phyloP scores from a whole-genome alignment of 2,329 filamentous ascomycete species.

The Penicillium sp. region DNA sequence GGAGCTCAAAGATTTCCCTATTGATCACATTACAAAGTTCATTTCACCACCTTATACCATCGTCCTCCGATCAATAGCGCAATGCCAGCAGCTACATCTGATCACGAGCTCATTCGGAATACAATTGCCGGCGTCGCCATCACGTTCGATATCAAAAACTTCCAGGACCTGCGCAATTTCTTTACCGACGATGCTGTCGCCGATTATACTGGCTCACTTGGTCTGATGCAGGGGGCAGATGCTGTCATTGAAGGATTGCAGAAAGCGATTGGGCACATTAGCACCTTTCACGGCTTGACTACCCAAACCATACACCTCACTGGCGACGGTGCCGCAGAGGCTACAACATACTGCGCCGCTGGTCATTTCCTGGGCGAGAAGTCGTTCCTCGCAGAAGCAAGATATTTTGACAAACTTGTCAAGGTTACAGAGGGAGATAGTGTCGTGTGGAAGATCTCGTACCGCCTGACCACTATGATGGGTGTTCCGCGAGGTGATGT shows the following conservation, averaged over 20 bases:
- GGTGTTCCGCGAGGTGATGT: not conserved
- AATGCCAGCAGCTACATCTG: not conserved
- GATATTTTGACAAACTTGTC: not conserved
- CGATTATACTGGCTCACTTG: not conserved
- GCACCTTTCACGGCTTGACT: not conserved
- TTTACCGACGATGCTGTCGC: not conserved
- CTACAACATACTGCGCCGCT: not conserved
- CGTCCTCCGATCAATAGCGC: not conserved
- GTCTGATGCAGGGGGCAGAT: not conserved
- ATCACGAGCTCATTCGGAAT: not conserved
- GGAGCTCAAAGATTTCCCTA: too few relatives aligned
- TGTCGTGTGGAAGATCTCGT: not conserved
- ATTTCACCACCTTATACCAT: not conserved
- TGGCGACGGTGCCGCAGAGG: not conserved
- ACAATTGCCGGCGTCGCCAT: not conserved
- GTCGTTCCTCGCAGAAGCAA: not conserved
- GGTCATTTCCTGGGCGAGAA: not conserved
- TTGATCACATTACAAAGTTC: too few relatives aligned
- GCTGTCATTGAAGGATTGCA: not conserved
- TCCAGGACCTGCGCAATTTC: not conserved
- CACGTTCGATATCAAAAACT: not conserved
- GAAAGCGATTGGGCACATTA: not conserved
- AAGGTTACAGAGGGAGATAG: not conserved
- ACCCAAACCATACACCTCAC: not conserved
- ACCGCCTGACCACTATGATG: slow-evolving; percentile 4